Percentiles rank a stretch among this genome's conserved stretches.
These are phyloP conservation scores for Euphorbia schlechtendalii DNA, from an alignment of 441 rosid species.

Conservation along the genomic window DNA sequence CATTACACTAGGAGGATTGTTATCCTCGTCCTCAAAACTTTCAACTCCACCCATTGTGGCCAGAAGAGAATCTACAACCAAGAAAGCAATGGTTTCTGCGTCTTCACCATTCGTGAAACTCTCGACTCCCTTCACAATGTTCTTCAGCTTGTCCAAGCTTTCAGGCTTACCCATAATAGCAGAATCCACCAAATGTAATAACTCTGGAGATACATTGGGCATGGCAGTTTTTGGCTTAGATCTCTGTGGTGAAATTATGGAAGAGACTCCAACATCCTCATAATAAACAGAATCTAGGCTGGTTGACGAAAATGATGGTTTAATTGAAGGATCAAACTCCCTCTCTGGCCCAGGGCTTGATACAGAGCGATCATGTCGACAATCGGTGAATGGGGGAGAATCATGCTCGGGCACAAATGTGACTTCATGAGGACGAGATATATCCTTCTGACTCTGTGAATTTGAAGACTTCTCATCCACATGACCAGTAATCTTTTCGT, in stretches of 20 bases:
- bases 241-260: constrained; percentile 59
- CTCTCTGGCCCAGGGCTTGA: constrained; percentile 54
- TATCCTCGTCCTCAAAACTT: constrained; percentile 96
- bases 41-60: constrained; percentile 99
- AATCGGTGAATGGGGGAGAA: constrained; percentile 38
- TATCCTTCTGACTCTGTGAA: constrained; percentile 40
- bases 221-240: constrained; percentile 59
- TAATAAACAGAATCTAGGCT: constrained; percentile 48
- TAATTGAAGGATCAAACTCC: constrained; percentile 29
- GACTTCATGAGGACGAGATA: constrained; percentile 22
- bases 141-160: constrained; percentile 80
- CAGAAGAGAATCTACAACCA: constrained; percentile 93
- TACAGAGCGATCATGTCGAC: constrained; percentile 34
- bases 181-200: constrained; percentile 97
- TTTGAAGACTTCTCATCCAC: constrained; percentile 34
- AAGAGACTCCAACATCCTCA: constrained; percentile 47
- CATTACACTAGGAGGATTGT: constrained; percentile 99
- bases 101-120: constrained; percentile 74
- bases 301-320: constrained; percentile 47
- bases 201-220: constrained; percentile 98
- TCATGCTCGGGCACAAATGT: constrained; percentile 30
- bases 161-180: constrained; percentile 98
- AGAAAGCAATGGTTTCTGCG: constrained; percentile 67
- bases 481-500: constrained; percentile 35
- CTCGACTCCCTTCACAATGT: constrained; percentile 75